Percentiles rank a stretch among this genome's conserved stretches.
These are phyloP conservation scores for Colletotrichum kahawae DNA, from an alignment of 2,329 filamentous ascomycete species.

Conservation along the genomic window DNA sequence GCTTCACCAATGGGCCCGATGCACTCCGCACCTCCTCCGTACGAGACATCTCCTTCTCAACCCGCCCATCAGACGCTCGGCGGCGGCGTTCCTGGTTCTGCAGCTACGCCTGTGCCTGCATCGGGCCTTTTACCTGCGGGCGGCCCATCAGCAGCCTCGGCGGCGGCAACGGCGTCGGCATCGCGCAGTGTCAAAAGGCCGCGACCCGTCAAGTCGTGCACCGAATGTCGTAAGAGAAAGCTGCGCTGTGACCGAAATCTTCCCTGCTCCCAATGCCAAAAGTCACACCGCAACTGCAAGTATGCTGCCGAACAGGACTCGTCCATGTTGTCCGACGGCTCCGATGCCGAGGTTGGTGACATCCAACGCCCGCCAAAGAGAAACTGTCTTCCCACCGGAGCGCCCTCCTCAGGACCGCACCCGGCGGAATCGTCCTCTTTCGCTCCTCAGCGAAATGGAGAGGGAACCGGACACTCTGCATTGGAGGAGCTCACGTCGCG, in stretches of 20 bases:
- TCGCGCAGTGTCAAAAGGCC: constrained; percentile 56
- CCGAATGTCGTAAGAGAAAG: constrained; percentile 63
- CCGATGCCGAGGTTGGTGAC: constrained; percentile 43
- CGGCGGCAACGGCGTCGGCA: constrained; percentile 9
- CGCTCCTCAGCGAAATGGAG: constrained; percentile 30
- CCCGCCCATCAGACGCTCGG: constrained; percentile 10
- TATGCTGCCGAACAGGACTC: constrained; percentile 56
- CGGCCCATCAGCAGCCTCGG: not conserved
- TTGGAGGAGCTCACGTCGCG: constrained; percentile 54
- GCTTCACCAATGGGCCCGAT: constrained; percentile 1
- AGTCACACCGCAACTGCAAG: constrained; percentile 58
- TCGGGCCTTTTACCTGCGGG: not conserved
- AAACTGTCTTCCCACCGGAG: constrained; percentile 29
- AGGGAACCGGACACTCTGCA: constrained; percentile 34
- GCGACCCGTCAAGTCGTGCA: constrained; percentile 61
- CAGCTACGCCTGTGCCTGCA: not conserved
- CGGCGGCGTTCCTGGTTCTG: not conserved
- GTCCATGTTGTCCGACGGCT: constrained; percentile 54
- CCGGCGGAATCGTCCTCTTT: not conserved
- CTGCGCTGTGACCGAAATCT: constrained; percentile 60
- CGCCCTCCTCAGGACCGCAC: not conserved
- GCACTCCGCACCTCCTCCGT: not conserved
- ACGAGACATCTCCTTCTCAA: constrained; percentile 15
- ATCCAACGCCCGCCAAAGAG: constrained; percentile 43
- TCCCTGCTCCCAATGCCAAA: constrained; percentile 63